These are phyloP conservation scores for Dacryopinax primogenitus DNA, from an alignment of 768 basidiomycete species.

Conservation along the genomic window DNA sequence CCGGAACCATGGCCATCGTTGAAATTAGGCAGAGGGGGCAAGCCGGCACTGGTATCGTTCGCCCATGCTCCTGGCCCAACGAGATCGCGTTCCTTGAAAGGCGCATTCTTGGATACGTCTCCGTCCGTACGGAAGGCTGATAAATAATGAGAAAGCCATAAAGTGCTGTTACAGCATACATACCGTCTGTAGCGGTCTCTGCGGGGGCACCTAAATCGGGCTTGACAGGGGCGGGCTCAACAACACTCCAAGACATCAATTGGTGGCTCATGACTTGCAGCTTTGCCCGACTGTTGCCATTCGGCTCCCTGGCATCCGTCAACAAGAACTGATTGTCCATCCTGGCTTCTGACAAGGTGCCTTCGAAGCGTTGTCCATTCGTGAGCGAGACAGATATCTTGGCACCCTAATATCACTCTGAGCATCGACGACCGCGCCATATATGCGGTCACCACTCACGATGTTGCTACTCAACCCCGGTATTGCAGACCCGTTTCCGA, in stretches of 20 bases:
- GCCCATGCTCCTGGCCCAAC: conserved; percentile 4
- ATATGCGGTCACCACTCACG: not conserved
- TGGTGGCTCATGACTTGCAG: conserved; percentile 1
- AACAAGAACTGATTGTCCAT: not conserved
- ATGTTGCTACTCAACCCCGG: not conserved
- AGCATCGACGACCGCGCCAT: not conserved
- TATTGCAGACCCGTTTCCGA: not conserved
- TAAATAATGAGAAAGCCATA: not conserved
- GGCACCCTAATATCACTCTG: not conserved
- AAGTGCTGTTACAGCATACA: not conserved
- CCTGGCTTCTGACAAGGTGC: not conserved
- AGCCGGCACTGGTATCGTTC: conserved; percentile 3
- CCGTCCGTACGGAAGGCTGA: not conserved
- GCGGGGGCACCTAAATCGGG: not conserved
- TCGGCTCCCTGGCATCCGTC: not conserved
- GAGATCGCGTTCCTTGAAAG: not conserved
- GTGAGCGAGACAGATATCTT: not conserved
- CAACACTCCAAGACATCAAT: not conserved
- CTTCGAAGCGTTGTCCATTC: not conserved
- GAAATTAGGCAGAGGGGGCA: conserved; percentile 1
- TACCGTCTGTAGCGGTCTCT: not conserved
- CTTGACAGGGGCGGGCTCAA: not conserved
- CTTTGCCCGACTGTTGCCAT: not conserved
- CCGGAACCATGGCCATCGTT: conserved; percentile 25
- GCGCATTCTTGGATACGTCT: not conserved